A percentile compares a stretch with the other conserved stretches of the same genome.
These are phyloP conservation scores for Hirschioporus abietinus DNA, from an alignment of 768 basidiomycete species.

Conservation along the genomic window DNA sequence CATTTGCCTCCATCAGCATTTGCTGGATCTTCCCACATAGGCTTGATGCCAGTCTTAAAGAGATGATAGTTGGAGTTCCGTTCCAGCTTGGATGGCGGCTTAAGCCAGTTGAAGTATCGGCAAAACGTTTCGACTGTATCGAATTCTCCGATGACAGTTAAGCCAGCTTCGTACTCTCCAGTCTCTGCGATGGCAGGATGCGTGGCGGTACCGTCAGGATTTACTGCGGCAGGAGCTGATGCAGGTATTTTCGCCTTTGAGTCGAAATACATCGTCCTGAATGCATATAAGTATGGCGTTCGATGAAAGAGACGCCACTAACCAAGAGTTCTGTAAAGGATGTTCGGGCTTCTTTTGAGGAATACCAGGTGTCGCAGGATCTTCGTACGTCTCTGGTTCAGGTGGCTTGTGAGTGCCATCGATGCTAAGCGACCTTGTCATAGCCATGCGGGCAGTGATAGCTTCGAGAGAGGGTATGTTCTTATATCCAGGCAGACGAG, in stretches of 20 bases:
- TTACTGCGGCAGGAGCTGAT: slow-evolving; percentile 36
- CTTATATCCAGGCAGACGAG: slow-evolving; percentile 63
- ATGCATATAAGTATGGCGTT: neutral
- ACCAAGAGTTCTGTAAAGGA: slow-evolving; percentile 84
- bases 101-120: slow-evolving; percentile 91
- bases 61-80: slow-evolving; percentile 92
- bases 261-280: slow-evolving; percentile 89
- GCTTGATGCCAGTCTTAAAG: slow-evolving; percentile 91
- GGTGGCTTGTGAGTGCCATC: slow-evolving; percentile 65
- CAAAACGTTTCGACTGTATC: slow-evolving; percentile 88
- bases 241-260: slow-evolving; percentile 68
- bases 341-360: slow-evolving; percentile 69
- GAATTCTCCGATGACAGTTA: slow-evolving; percentile 85
- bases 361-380: slow-evolving; percentile 76
- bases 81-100: slow-evolving; percentile 83
- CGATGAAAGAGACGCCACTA: slow-evolving; percentile 18
- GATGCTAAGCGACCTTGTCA: slow-evolving; percentile 54
- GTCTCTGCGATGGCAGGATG: slow-evolving; percentile 45
- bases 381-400: slow-evolving; percentile 73
- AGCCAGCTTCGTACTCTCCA: slow-evolving; percentile 76
- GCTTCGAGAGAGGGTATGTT: slow-evolving; percentile 83
- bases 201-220: slow-evolving; percentile 17
- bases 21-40: slow-evolving; percentile 96
- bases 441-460: slow-evolving; percentile 75
- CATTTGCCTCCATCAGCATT: slow-evolving; percentile 93